phyloP scores from a whole-genome alignment of 2,329 filamentous ascomycete species.

The Didymosphaeria variabile region DNA sequence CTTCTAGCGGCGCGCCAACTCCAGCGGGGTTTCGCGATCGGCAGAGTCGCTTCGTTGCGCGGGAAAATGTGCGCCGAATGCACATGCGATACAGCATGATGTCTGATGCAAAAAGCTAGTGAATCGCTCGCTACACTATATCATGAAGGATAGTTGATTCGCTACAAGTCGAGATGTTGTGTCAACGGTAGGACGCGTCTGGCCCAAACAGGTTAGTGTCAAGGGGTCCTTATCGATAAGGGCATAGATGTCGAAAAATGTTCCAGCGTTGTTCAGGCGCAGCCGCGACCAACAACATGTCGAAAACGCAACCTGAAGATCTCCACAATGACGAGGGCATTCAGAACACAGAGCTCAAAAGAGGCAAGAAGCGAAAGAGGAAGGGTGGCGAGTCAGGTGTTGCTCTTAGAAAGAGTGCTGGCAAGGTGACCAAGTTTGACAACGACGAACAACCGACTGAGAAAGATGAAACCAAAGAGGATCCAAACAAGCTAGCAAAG shows the following conservation, averaged over 20 bases:
- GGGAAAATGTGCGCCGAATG: constrained; percentile 26
- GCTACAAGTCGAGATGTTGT: not conserved
- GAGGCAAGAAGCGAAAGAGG: constrained; percentile 47
- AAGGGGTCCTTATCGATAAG: constrained; percentile 36
- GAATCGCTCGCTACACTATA: not conserved
- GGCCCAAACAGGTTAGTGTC: constrained; percentile 11
- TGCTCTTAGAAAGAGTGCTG: constrained; percentile 25
- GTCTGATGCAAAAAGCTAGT: not conserved
- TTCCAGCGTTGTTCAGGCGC: constrained; percentile 15
- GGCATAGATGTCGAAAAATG: constrained; percentile 28
- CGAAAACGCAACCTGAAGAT: constrained; percentile 8
- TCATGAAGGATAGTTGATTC: not conserved
- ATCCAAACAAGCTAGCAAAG: not conserved
- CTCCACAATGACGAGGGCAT: not conserved
- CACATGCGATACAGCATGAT: not conserved
- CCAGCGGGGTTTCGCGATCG: constrained; percentile 32
- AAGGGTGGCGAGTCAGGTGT: constrained; percentile 21
- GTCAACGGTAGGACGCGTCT: not conserved
- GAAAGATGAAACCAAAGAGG: not conserved
- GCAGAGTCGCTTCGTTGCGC: constrained; percentile 8
- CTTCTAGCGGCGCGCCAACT: constrained; percentile 14
- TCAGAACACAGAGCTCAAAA: constrained; percentile 22
- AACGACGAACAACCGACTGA: constrained; percentile 4
- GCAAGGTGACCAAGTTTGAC: constrained; percentile 28
- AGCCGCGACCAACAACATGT: constrained; percentile 13